Evolutionary conservation across 495 filamentous ascomycete species (phyloP).

Genomic region (Penicillium goetzii): DNA sequence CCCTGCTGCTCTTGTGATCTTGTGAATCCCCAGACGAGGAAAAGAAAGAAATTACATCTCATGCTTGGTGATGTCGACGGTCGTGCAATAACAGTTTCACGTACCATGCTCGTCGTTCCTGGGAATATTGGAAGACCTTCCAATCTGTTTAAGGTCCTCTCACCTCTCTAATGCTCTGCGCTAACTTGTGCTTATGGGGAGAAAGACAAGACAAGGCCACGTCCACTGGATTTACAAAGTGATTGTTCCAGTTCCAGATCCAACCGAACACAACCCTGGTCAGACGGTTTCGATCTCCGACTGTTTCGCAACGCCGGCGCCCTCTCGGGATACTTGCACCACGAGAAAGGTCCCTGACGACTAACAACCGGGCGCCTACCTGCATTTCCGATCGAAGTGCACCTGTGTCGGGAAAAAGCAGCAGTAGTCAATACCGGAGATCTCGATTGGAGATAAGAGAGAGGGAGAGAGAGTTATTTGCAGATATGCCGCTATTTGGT

Average conservation of each 20-base stretch:
- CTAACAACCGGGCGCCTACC: background rate
- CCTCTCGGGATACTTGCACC: slow-evolving; percentile 9
- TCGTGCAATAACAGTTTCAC: background rate
- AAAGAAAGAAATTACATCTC: background rate
- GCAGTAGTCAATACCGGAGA: background rate
- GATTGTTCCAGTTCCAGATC: slow-evolving; percentile 18
- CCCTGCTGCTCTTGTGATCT: slow-evolving; percentile 8
- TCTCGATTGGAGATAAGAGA: background rate
- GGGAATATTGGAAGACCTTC: background rate
- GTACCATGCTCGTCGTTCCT: background rate
- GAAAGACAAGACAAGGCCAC: background rate
- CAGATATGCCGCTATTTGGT: slow-evolving; percentile 38
- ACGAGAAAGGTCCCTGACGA: background rate
- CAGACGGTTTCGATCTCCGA: slow-evolving; percentile 22
- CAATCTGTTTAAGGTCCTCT: background rate
- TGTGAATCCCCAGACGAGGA: background rate
- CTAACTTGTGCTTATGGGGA: background rate
- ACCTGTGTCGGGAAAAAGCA: background rate
- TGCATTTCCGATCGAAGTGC: slow-evolving; percentile 10
- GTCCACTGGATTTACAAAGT: background rate
- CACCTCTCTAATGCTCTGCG: background rate
- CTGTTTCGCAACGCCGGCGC: slow-evolving; percentile 27
- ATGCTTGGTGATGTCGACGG: slow-evolving; percentile 5
- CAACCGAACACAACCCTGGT: slow-evolving; percentile 22
- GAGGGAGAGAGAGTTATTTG: slow-evolving; percentile 4